Conservation (phyloP, 2,329 filamentous ascomycete genomes). For the Dactylonectria estremocensis region DNA sequence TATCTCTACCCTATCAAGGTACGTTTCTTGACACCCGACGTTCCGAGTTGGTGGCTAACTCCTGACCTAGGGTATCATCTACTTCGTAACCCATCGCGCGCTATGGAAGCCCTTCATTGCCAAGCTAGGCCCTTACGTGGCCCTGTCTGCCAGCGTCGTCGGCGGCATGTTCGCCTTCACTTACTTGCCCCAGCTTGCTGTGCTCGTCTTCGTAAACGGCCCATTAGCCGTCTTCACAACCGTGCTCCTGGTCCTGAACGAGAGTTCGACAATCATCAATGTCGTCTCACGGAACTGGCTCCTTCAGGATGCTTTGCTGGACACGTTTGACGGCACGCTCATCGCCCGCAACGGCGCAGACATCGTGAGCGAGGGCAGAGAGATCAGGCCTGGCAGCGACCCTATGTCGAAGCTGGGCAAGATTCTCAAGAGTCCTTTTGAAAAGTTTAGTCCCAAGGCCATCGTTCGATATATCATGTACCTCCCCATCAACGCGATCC, state of each 20-base stretch:
- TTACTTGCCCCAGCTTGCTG: slow-evolving; percentile 86
- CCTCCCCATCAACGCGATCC: slow-evolving; percentile 93
- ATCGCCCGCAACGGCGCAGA: slow-evolving; percentile 65
- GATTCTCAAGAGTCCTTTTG: slow-evolving; percentile 71
- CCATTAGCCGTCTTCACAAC: slow-evolving; percentile 84
- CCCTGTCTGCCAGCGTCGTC: slow-evolving; percentile 81
- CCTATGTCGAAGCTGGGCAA: slow-evolving; percentile 72
- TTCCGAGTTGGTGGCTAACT: slow-evolving; percentile 15
- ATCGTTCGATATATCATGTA: slow-evolving; percentile 87
- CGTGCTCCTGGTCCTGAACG: slow-evolving; percentile 75
- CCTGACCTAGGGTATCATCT: slow-evolving; percentile 67
- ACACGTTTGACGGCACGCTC: slow-evolving; percentile 88
- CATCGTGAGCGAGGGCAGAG: slow-evolving; percentile 82
- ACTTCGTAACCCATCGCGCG: slow-evolving; percentile 69
- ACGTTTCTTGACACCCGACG: slow-evolving; percentile 25
- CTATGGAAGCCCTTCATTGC: slow-evolving; percentile 73
- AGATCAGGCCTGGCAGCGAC: slow-evolving; percentile 75
- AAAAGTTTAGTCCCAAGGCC: slow-evolving; percentile 71
- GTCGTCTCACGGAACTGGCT: slow-evolving; percentile 78
- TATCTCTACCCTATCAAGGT: slow-evolving; percentile 90
- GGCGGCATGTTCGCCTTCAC: slow-evolving; percentile 89
- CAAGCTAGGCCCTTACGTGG: slow-evolving; percentile 73
- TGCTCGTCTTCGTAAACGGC: slow-evolving; percentile 88
- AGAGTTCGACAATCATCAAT: slow-evolving; percentile 72
- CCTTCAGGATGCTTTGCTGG: slow-evolving; percentile 85